Conservation (phyloP, 1,284 basidiomycete genomes). For the Melanopsichium pennsylvanicum region DNA sequence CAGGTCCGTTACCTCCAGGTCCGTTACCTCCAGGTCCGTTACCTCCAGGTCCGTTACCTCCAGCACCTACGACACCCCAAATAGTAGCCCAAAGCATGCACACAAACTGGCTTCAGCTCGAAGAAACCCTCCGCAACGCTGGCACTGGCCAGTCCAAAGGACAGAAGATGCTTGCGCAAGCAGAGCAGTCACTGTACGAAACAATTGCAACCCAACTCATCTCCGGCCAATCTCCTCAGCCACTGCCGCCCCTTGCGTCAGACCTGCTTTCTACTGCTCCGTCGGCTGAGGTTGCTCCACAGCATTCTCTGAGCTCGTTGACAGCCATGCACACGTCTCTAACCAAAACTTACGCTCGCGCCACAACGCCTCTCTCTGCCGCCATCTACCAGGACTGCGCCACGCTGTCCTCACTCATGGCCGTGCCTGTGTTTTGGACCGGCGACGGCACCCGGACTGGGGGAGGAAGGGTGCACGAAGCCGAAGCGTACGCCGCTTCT, state of each 20-base stretch:
- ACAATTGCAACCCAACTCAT: slow-evolving; percentile 28
- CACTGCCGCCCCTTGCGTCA: slow-evolving; percentile 1
- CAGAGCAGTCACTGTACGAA: slow-evolving; percentile 34
- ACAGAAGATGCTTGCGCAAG: slow-evolving; percentile 28
- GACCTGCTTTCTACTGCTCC: too few species aligned
- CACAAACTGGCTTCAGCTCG: slow-evolving; percentile 27
- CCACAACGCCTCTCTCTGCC: slow-evolving; percentile 40
- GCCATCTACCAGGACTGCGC: slow-evolving; percentile 53
- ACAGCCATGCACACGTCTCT: slow-evolving; percentile 40
- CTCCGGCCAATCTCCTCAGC: slow-evolving; percentile 17
- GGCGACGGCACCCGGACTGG: slow-evolving; percentile 52
- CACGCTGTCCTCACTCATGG: slow-evolving; percentile 48
- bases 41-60: slow-evolving; percentile 1
- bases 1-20: too few species aligned
- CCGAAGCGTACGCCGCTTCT: slow-evolving; percentile 63
- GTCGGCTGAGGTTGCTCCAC: not conserved
- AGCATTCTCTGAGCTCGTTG: slow-evolving; percentile 4
- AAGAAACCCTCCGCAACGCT: slow-evolving; percentile 10
- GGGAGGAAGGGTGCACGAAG: slow-evolving; percentile 60
- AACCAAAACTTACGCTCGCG: slow-evolving; percentile 46
- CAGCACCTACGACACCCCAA: slow-evolving; percentile 7
- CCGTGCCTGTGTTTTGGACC: slow-evolving; percentile 60
- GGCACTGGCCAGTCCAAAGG: slow-evolving; percentile 33
- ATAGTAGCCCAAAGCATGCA: slow-evolving; percentile 31
- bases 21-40: too few species aligned